Conservation (phyloP, 2,329 filamentous ascomycete genomes). For the Botrytis sinoallii region DNA sequence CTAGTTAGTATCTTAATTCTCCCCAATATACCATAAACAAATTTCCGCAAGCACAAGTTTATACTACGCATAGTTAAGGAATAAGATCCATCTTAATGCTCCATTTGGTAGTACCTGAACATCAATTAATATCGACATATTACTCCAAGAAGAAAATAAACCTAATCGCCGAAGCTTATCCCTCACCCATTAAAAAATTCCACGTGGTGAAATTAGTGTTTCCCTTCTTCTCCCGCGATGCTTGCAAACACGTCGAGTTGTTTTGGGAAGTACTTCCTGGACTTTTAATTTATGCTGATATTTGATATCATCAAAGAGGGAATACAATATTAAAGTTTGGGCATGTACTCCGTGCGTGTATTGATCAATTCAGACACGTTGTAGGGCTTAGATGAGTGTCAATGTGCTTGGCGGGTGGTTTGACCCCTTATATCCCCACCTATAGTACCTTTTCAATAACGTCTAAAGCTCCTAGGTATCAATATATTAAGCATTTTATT, state of each 20-base stretch:
- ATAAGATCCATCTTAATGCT: constrained; percentile 15
- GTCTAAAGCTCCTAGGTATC: neutral
- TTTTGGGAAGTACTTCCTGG: neutral
- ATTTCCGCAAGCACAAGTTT: neutral
- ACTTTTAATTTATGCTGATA: constrained; percentile 8
- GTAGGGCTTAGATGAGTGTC: constrained; percentile 17
- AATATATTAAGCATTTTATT: neutral
- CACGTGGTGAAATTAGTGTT: constrained; percentile 17
- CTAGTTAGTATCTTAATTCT: neutral
- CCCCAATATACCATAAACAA: neutral
- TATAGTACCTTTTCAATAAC: constrained; percentile 1
- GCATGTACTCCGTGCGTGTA: constrained; percentile 8
- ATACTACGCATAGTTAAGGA: neutral
- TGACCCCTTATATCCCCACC: constrained; percentile 8
- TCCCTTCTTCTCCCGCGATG: neutral
- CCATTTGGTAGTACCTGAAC: neutral
- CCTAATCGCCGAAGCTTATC: constrained; percentile 6
- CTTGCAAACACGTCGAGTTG: neutral
- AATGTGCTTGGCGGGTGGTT: constrained; percentile 11
- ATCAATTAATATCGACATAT: constrained; percentile 12
- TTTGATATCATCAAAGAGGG: constrained; percentile 5
- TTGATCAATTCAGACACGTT: constrained; percentile 7
- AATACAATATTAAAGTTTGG: neutral
- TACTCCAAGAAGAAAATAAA: neutral
- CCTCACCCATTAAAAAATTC: neutral